These are phyloP conservation scores for Aplosporella prunicola DNA, from an alignment of 2,329 filamentous ascomycete genomes.

Conservation along the genomic window DNA sequence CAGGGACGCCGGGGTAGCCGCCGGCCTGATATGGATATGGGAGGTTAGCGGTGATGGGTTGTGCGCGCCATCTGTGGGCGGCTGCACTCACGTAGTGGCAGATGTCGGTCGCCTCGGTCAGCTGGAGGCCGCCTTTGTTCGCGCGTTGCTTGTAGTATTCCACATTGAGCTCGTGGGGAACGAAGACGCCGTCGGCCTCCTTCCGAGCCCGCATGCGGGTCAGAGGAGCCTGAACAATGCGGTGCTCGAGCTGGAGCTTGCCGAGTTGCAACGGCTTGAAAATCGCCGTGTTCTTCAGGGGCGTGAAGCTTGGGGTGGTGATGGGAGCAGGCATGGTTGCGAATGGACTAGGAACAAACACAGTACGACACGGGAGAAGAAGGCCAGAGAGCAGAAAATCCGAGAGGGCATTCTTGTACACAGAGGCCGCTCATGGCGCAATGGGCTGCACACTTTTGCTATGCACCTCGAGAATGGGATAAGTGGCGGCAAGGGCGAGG, in stretches of 20 bases:
- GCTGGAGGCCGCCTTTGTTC: conserved; percentile 22
- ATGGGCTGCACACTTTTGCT: too few species aligned
- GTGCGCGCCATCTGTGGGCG: not conserved
- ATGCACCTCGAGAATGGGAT: too few species aligned
- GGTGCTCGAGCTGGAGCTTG: conserved; percentile 8
- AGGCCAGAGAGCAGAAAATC: not conserved
- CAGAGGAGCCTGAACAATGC: conserved; percentile 10
- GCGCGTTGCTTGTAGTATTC: conserved; percentile 27
- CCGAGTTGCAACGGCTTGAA: conserved; percentile 26
- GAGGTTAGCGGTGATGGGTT: not conserved
- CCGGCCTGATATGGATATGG: too few species aligned
- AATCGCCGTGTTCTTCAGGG: conserved; percentile 23
- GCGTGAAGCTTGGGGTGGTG: conserved; percentile 21
- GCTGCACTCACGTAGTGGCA: conserved; percentile 20
- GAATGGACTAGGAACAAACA: not conserved
- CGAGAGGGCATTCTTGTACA: too few species aligned
- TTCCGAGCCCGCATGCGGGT: conserved; percentile 12
- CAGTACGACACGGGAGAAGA: not conserved
- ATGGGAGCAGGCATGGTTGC: conserved; percentile 24
- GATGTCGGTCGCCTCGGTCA: conserved; percentile 29
- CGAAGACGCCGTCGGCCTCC: conserved; percentile 22
- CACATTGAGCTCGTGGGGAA: conserved; percentile 21
- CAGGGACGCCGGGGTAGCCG: conserved; percentile 22
- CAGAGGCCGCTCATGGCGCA: too few species aligned
- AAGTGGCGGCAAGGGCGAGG: too few species aligned